Evolutionary conservation across 768 basidiomycete genomes (phyloP).

Genomic region (Pisolithus microcarpus): DNA sequence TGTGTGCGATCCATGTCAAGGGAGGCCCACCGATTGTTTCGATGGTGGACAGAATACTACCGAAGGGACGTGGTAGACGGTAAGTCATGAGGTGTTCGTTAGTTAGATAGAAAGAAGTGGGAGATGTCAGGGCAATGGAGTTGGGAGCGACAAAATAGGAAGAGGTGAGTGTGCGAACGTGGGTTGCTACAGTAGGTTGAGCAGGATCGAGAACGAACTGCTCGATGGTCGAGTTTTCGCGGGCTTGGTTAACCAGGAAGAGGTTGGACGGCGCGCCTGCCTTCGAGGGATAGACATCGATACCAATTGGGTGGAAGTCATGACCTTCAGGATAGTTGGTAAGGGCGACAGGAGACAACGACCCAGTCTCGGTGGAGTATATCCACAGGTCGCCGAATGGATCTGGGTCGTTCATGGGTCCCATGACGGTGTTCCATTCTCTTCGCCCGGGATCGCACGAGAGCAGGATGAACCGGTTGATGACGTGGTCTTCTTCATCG

Average conservation of each 20-base stretch:
- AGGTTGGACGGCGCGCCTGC: conserved; percentile 45
- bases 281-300: conserved; percentile 49
- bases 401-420: conserved; percentile 52
- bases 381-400: conserved; percentile 60
- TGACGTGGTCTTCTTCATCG: conserved; percentile 31
- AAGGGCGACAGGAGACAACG: conserved; percentile 37
- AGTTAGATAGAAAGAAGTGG: conserved; percentile 61
- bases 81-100: conserved; percentile 69
- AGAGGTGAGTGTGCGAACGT: conserved; percentile 56
- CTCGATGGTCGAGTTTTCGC: conserved; percentile 54
- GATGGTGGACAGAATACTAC: conserved; percentile 41
- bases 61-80: conserved; percentile 45
- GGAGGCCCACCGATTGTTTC: conserved; percentile 56
- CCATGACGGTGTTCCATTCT: conserved; percentile 74
- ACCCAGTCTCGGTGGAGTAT: conserved; percentile 26
- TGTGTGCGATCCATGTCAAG: conserved; percentile 51
- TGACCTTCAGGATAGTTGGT: conserved; percentile 47
- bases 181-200: conserved; percentile 35
- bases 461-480: conserved; percentile 39
- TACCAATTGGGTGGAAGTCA: conserved; percentile 68
- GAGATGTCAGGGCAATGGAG: conserved; percentile 55
- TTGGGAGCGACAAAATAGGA: conserved; percentile 60
- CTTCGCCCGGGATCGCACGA: conserved; percentile 40
- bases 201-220: conserved; percentile 52
- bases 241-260: conserved; percentile 66